Conservation (phyloP, 2,329 filamentous ascomycete genomes). For the Cladosporium oxysporum region DNA sequence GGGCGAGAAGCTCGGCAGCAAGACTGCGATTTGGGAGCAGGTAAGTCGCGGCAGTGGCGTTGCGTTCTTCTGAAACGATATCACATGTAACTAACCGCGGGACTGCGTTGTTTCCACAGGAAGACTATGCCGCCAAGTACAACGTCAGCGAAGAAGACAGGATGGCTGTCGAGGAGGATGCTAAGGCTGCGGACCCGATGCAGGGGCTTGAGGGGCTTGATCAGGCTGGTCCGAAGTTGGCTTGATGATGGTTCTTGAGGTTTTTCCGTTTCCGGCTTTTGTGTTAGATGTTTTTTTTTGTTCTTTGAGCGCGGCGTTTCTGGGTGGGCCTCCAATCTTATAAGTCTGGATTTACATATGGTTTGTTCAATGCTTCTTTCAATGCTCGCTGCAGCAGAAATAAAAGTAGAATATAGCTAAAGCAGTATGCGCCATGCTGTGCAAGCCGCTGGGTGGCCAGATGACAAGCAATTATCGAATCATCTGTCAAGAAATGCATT, state of each 20-base stretch:
- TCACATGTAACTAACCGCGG: not conserved
- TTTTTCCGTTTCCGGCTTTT: not conserved
- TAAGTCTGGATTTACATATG: not conserved
- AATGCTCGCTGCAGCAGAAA: not conserved
- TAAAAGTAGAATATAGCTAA: slow-evolving; percentile 2
- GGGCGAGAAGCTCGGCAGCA: slow-evolving; percentile 85
- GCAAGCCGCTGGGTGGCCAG: not conserved
- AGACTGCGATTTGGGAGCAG: slow-evolving; percentile 96
- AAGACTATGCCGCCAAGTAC: slow-evolving; percentile 89
- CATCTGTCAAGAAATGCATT: not conserved
- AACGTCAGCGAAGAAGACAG: slow-evolving; percentile 80
- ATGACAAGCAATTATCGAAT: not conserved
- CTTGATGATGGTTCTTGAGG: slow-evolving; percentile 48
- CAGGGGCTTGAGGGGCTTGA: slow-evolving; percentile 91
- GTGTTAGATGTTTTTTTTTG: not conserved
- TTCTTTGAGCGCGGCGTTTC: slow-evolving; percentile 13
- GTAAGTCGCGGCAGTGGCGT: slow-evolving; percentile 52
- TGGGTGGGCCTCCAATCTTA: not conserved
- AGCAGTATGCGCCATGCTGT: not conserved
- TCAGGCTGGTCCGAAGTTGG: slow-evolving; percentile 85
- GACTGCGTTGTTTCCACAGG: slow-evolving; percentile 56
- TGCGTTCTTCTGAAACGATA: not conserved
- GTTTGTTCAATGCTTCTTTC: not conserved
- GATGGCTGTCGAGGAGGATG: slow-evolving; percentile 56
- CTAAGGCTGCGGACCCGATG: slow-evolving; percentile 78